Conservation (phyloP, 2,329 filamentous ascomycete species). For the Seiridium cupressi region DNA sequence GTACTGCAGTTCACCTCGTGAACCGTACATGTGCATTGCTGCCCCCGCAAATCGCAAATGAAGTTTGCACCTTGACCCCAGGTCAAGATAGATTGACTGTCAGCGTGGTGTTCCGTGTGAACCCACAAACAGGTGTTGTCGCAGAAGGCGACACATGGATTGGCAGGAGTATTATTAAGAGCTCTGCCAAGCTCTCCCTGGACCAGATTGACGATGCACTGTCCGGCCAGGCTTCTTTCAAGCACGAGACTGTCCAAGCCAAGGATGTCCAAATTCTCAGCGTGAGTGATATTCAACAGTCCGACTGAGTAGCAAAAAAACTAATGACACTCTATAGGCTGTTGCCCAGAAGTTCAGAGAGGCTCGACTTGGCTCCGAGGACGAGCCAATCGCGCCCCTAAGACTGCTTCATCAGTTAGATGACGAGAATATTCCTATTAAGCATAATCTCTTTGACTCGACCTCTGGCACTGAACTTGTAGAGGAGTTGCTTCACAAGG, state of each 20-base stretch:
- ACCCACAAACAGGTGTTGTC: constrained; percentile 74
- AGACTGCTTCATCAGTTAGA: constrained; percentile 91
- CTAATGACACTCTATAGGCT: constrained; percentile 42
- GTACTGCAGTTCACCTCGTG: constrained; percentile 91
- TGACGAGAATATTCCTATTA: constrained; percentile 95
- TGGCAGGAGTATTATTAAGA: constrained; percentile 92
- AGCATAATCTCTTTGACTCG: constrained; percentile 93
- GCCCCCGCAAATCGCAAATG: constrained; percentile 78
- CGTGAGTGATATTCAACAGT: constrained; percentile 39
- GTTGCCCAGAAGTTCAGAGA: constrained; percentile 91
- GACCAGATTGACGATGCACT: constrained; percentile 83
- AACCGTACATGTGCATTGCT: constrained; percentile 87
- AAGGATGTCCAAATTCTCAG: constrained; percentile 81
- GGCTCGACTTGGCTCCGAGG: constrained; percentile 76
- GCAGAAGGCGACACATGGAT: constrained; percentile 89
- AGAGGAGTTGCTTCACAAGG: constrained; percentile 92
- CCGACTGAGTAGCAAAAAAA: background rate
- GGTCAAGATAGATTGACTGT: constrained; percentile 88
- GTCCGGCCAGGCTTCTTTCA: constrained; percentile 58
- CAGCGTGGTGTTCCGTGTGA: constrained; percentile 89
- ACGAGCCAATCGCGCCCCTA: constrained; percentile 77
- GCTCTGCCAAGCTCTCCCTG: constrained; percentile 79
- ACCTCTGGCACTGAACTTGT: constrained; percentile 87
- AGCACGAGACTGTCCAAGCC: constrained; percentile 63
- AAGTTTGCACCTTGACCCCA: constrained; percentile 83